Conservation (phyloP, 495 filamentous ascomycete species). For the Cercophora newfieldiana region DNA sequence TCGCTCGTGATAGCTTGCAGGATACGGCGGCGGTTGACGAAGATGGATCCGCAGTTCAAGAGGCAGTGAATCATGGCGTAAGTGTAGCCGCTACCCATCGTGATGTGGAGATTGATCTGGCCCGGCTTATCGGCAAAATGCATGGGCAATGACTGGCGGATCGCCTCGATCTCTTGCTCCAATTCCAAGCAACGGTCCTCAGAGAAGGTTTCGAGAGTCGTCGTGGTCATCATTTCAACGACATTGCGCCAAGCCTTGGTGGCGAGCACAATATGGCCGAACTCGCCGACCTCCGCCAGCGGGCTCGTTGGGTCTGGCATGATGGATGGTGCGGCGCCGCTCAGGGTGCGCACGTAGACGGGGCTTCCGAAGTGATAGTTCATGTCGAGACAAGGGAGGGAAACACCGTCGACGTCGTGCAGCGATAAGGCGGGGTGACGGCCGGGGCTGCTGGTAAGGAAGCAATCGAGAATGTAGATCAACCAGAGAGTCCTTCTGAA, state of each 20-base stretch:
- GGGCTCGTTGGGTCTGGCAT: slow-evolving; percentile 35
- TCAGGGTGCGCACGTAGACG: slow-evolving; percentile 47
- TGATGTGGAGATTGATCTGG: slow-evolving; percentile 54
- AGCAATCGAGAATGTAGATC: slow-evolving; percentile 54
- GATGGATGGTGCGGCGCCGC: slow-evolving; percentile 35
- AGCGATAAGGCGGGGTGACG: slow-evolving; percentile 49
- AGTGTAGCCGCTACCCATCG: slow-evolving; percentile 53
- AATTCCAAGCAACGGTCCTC: slow-evolving; percentile 46
- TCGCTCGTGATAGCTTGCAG: slow-evolving; percentile 49
- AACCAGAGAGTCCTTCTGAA: slow-evolving; percentile 54
- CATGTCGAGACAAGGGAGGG: slow-evolving; percentile 51
- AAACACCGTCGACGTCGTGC: slow-evolving; percentile 47
- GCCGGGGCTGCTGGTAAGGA: slow-evolving; percentile 55
- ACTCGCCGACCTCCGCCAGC: slow-evolving; percentile 49
- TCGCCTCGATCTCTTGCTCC: slow-evolving; percentile 46
- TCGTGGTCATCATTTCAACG: slow-evolving; percentile 53
- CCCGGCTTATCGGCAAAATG: slow-evolving; percentile 52
- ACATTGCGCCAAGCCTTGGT: slow-evolving; percentile 54
- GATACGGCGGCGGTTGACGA: slow-evolving; percentile 53
- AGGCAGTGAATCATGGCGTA: slow-evolving; percentile 54
- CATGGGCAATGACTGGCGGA: slow-evolving; percentile 46
- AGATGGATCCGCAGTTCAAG: slow-evolving; percentile 52
- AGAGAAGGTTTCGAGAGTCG: slow-evolving; percentile 44
- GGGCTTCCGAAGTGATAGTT: slow-evolving; percentile 52
- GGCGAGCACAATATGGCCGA: slow-evolving; percentile 52